Conservation (phyloP, 257 asterid genomes). For the Solanum okadae region DNA sequence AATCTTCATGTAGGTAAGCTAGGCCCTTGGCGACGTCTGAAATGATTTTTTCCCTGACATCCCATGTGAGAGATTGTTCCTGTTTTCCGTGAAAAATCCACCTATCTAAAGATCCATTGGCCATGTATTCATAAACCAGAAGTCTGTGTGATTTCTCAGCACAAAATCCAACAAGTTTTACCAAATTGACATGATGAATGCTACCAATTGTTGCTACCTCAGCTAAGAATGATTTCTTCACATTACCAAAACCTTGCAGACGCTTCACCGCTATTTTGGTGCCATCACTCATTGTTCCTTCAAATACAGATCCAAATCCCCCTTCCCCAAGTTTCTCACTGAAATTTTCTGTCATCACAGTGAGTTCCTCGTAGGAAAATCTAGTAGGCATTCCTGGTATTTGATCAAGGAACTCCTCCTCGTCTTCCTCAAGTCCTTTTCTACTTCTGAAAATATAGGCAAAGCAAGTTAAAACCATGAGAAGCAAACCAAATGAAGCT, state of each 20-base stretch:
- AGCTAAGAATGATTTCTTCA: too few species aligned
- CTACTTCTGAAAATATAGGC: neutral
- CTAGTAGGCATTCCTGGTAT: conserved; percentile 4
- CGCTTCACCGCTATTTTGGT: neutral
- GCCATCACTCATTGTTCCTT: conserved; percentile 5
- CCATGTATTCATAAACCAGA: neutral
- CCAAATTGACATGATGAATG: conserved; percentile 15
- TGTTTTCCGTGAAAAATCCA: conserved; percentile 1
- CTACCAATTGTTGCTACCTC: conserved; percentile 3
- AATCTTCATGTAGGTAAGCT: conserved; percentile 18
- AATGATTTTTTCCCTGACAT: neutral
- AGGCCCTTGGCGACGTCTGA: conserved; percentile 1
- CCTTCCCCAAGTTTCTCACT: conserved; percentile 16
- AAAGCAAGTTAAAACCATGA: neutral
- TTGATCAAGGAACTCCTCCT: neutral
- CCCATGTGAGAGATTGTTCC: neutral
- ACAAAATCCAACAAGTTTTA: neutral
- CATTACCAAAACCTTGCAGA: too few species aligned
- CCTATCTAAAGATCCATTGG: conserved; percentile 12
- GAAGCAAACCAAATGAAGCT: neutral
- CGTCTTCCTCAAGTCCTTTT: neutral
- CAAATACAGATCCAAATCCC: neutral
- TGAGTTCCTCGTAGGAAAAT: neutral
- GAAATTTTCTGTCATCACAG: conserved; percentile 2
- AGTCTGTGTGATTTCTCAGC: conserved; percentile 6